These are phyloP conservation scores for Eutrema heterophyllum DNA, from an alignment of 345 rosid genomes.

Conservation along the genomic window DNA sequence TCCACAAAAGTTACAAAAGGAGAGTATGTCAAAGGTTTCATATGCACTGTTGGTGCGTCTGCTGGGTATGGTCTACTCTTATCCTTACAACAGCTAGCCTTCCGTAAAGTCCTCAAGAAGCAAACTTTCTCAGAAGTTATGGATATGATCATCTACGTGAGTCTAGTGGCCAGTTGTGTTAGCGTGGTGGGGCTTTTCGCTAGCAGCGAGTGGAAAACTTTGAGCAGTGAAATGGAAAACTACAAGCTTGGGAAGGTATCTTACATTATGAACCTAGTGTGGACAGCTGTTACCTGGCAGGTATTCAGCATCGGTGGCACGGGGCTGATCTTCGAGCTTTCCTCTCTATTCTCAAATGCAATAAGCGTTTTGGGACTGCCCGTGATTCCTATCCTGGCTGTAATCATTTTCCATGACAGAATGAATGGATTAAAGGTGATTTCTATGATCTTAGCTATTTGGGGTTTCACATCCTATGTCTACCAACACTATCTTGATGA, in stretches of 20 bases:
- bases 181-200: slow-evolving; percentile 43
- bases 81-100: slow-evolving; percentile 43
- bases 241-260: slow-evolving; percentile 50
- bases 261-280: slow-evolving; percentile 43
- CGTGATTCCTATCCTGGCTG: slow-evolving; percentile 53
- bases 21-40: slow-evolving; percentile 37
- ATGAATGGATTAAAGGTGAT: slow-evolving; percentile 61
- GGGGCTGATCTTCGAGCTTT: slow-evolving; percentile 55
- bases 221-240: slow-evolving; percentile 41
- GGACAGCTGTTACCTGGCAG: slow-evolving; percentile 53
- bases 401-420: slow-evolving; percentile 54
- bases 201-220: slow-evolving; percentile 49
- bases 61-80: slow-evolving; percentile 43
- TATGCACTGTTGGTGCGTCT: slow-evolving; percentile 43
- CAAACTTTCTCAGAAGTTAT: slow-evolving; percentile 33
- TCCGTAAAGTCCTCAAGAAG: slow-evolving; percentile 34
- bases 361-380: slow-evolving; percentile 56
- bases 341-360: slow-evolving; percentile 57
- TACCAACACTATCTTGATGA: slow-evolving; percentile 38
- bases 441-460: slow-evolving; percentile 54
- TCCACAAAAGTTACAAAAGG: slow-evolving; percentile 9
- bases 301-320: slow-evolving; percentile 40
- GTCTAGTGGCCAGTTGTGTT: slow-evolving; percentile 32
- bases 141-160: slow-evolving; percentile 26
- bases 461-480: slow-evolving; percentile 54